Conservation (phyloP, 768 basidiomycete genomes). For the Phanerochaete sordida region DNA sequence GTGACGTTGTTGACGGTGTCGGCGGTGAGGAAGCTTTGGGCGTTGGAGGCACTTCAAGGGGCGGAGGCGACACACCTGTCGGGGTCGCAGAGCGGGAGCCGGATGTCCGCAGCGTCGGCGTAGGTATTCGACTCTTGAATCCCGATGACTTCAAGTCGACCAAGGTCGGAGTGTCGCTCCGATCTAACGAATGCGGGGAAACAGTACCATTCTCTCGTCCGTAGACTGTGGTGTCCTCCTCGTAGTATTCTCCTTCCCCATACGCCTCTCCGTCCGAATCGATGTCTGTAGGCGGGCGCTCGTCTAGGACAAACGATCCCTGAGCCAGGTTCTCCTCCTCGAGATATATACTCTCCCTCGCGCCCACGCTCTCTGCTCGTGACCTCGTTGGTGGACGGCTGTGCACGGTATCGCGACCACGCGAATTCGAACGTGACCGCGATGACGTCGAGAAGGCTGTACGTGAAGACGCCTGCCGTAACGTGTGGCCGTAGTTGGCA, state of each 20-base stretch:
- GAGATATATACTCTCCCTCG: slow-evolving; percentile 63
- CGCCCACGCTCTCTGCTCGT: slow-evolving; percentile 63
- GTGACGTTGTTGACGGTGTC: slow-evolving; percentile 3
- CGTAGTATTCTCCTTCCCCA: slow-evolving; percentile 14
- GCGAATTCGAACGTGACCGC: slow-evolving; percentile 25
- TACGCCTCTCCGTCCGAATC: slow-evolving; percentile 47
- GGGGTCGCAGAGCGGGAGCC: background rate
- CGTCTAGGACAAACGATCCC: slow-evolving; percentile 64
- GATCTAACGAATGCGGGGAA: slow-evolving; percentile 19
- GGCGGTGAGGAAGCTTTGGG: slow-evolving; percentile 29
- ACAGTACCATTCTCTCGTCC: slow-evolving; percentile 17
- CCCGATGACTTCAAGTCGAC: slow-evolving; percentile 11
- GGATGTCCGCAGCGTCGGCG: slow-evolving; percentile 30
- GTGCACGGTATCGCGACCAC: slow-evolving; percentile 19
- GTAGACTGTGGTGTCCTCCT: slow-evolving; percentile 7
- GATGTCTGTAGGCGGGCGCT: slow-evolving; percentile 70
- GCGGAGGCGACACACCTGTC: background rate
- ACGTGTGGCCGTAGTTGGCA: slow-evolving; percentile 74
- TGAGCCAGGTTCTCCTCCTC: slow-evolving; percentile 44
- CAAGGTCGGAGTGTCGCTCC: slow-evolving; percentile 20
- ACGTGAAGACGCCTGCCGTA: slow-evolving; percentile 28
- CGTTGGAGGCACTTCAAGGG: slow-evolving; percentile 22
- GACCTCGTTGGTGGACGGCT: slow-evolving; percentile 34
- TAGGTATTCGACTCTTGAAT: slow-evolving; percentile 24
- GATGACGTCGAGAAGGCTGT: slow-evolving; percentile 13